These are phyloP conservation scores for Perilla frutescens DNA, from an alignment of 257 asterid species.

Conservation along the genomic window DNA sequence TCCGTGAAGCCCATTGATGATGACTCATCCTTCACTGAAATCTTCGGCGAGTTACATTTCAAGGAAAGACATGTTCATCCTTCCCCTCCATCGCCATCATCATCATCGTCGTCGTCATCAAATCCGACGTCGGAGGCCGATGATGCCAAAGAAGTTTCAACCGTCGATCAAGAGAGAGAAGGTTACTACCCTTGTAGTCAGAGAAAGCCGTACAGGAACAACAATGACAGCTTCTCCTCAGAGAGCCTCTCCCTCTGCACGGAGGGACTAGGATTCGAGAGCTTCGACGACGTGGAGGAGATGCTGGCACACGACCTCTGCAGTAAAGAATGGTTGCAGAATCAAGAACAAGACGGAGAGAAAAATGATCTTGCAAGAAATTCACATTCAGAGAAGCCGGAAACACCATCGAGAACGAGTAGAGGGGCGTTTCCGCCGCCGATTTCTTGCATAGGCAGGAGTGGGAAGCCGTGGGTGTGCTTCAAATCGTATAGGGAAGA, in stretches of 20 bases:
- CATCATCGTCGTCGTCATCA: conserved; percentile 29
- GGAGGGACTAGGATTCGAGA: conserved; percentile 84
- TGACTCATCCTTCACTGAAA: conserved; percentile 56
- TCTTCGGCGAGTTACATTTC: conserved; percentile 74
- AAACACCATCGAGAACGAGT: conserved; percentile 41
- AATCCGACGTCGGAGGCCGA: not conserved
- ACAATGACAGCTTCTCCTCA: conserved; percentile 60
- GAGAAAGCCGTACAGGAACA: conserved; percentile 40
- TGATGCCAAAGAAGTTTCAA: conserved; percentile 1
- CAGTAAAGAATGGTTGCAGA: conserved; percentile 26
- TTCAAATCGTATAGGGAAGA: conserved; percentile 67
- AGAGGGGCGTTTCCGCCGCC: conserved; percentile 76
- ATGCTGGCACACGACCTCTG: conserved; percentile 36
- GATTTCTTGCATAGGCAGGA: conserved; percentile 77
- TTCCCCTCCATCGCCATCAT: conserved; percentile 16
- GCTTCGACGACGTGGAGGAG: conserved; percentile 86
- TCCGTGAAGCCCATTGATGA: conserved; percentile 46
- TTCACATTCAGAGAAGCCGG: conserved; percentile 30
- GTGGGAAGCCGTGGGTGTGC: conserved; percentile 88
- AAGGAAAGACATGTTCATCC: conserved; percentile 43
- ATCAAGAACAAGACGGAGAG: conserved; percentile 35
- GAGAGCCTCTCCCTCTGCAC: conserved; percentile 80
- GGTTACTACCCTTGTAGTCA: conserved; percentile 13
- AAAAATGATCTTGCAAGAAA: conserved; percentile 29
- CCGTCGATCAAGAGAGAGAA: conserved; percentile 28